phyloP scores from a whole-genome alignment of 768 basidiomycete species.

The Filobasidium floriforme region DNA sequence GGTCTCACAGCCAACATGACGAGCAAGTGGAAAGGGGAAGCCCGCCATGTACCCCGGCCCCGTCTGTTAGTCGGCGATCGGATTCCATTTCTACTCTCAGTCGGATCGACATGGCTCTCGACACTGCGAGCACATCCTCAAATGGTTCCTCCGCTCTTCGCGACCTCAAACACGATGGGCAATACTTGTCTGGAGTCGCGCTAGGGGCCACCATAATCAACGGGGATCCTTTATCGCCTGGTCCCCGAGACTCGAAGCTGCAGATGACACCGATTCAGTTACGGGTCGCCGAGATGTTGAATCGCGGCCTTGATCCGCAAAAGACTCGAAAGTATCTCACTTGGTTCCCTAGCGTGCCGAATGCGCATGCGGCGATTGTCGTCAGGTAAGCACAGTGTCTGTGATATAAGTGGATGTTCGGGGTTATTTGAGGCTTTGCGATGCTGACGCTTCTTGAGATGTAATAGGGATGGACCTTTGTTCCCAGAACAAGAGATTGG shows the following conservation, averaged over 20 bases:
- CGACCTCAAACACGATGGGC: not conserved
- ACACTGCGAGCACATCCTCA: too few species aligned
- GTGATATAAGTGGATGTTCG: not conserved
- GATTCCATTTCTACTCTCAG: too few species aligned
- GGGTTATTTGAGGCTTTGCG: not conserved
- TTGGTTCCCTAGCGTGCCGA: conserved; percentile 35
- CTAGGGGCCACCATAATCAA: too few species aligned
- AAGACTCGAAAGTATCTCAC: conserved; percentile 27
- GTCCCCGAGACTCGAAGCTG: conserved; percentile 18
- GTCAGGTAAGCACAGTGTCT: conserved; percentile 30
- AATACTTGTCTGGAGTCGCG: too few species aligned
- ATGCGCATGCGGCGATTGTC: conserved; percentile 34
- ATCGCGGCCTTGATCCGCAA: conserved; percentile 23
- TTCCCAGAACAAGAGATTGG: conserved; percentile 34
- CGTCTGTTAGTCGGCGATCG: too few species aligned
- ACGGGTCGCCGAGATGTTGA: conserved; percentile 32
- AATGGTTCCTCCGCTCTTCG: not conserved
- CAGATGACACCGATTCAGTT: conserved; percentile 27
- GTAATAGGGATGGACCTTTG: conserved; percentile 28
- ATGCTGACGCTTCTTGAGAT: not conserved
- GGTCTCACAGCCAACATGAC: not conserved
- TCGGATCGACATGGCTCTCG: too few species aligned
- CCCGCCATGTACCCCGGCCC: too few species aligned
- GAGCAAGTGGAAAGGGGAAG: not conserved
- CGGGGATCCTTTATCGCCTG: not conserved